Evolutionary conservation across 2,329 filamentous ascomycete species (phyloP).

Genomic region (Chlorencoelia australis): DNA sequence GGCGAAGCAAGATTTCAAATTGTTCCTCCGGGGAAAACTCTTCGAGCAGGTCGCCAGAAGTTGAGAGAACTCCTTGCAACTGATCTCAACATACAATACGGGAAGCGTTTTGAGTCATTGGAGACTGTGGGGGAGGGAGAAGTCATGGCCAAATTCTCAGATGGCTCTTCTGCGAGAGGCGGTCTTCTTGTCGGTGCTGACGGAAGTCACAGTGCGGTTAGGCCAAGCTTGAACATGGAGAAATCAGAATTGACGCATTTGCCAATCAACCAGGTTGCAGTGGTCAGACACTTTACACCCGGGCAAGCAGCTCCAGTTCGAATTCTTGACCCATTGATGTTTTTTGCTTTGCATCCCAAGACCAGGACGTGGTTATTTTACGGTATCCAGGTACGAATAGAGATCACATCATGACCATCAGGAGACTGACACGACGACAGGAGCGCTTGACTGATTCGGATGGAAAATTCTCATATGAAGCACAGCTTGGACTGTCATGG

Average conservation of each 20-base stretch:
- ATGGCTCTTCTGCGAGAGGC: slow-evolving; percentile 26
- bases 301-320: slow-evolving; percentile 31
- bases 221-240: slow-evolving; percentile 20
- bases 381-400: slow-evolving; percentile 32
- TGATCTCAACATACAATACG: slow-evolving; percentile 35
- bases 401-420: too few relatives aligned
- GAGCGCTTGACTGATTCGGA: slow-evolving; percentile 30
- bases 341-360: slow-evolving; percentile 42
- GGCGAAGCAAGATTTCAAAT: slow-evolving; percentile 31
- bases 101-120: slow-evolving; percentile 35
- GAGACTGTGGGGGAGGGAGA: slow-evolving; percentile 4
- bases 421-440: too few relatives aligned
- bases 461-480: slow-evolving; percentile 30
- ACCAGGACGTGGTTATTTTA: slow-evolving; percentile 43
- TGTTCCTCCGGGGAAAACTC: slow-evolving; percentile 28
- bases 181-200: slow-evolving; percentile 32
- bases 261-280: slow-evolving; percentile 31
- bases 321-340: slow-evolving; percentile 43
- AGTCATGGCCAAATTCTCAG: slow-evolving; percentile 27
- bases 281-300: slow-evolving; percentile 29
- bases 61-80: slow-evolving; percentile 9
- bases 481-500: slow-evolving; percentile 40
- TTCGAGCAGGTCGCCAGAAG: slow-evolving; percentile 29
- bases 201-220: slow-evolving; percentile 28
- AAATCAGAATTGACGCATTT: slow-evolving; percentile 27